Conservation (phyloP, 768 basidiomycete species). For the Mycena latifolia region DNA sequence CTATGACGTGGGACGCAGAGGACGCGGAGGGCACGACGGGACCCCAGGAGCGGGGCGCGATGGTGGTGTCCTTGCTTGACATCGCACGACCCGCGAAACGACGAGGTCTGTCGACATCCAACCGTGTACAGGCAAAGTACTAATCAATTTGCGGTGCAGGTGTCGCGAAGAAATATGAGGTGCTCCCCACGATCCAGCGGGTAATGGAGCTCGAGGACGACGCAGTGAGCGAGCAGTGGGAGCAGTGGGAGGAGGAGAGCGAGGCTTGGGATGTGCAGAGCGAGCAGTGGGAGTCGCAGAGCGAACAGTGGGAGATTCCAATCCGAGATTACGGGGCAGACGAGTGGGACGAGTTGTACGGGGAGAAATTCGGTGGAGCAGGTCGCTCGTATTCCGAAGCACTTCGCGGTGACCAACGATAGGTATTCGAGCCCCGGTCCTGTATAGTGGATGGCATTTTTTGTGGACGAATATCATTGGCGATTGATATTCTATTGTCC, state of each 20-base stretch:
- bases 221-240: slow-evolving; percentile 25
- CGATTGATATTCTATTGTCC: no score
- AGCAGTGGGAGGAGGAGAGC: slow-evolving; percentile 27
- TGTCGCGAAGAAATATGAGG: slow-evolving; percentile 43
- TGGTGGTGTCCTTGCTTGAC: slow-evolving; percentile 44
- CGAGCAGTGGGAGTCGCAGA: slow-evolving; percentile 29
- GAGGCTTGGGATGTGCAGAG: slow-evolving; percentile 19
- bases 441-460: no score
- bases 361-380: slow-evolving; percentile 22
- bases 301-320: slow-evolving; percentile 26
- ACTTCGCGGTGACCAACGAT: not conserved
- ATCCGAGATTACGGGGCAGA: slow-evolving; percentile 25
- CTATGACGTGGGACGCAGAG: slow-evolving; percentile 33
- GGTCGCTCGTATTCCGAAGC: slow-evolving; percentile 2
- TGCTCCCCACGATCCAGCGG: slow-evolving; percentile 34
- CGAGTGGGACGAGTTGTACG: slow-evolving; percentile 44
- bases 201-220: slow-evolving; percentile 41
- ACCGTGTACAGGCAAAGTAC: no score
- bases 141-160: slow-evolving; percentile 29
- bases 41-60: slow-evolving; percentile 1
- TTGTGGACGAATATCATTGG: no score
- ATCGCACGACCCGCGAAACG: slow-evolving; percentile 48
- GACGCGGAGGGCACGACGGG: not conserved
- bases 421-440: no score
- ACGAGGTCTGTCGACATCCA: slow-evolving; percentile 38